Conservation (phyloP, 1,284 basidiomycete species). For the Boletus sp. region DNA sequence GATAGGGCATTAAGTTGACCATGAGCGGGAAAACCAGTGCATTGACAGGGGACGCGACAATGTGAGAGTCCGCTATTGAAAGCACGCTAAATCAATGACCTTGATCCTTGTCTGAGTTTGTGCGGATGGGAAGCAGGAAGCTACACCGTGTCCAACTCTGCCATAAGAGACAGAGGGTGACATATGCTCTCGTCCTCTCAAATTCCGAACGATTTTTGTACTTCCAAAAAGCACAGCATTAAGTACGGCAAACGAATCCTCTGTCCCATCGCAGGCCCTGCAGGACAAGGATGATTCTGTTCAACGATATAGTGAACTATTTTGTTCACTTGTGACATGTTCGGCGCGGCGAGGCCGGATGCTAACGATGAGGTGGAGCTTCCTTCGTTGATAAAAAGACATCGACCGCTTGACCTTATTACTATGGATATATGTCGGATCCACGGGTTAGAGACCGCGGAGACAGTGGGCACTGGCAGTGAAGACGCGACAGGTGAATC, state of each 20-base stretch:
- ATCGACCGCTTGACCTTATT: not conserved
- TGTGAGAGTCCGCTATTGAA: not conserved
- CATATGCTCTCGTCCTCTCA: slow-evolving; percentile 1
- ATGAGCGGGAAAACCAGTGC: not conserved
- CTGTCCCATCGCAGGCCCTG: too few species aligned
- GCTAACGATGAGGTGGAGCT: not conserved
- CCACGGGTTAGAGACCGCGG: not conserved
- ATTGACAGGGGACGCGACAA: not conserved
- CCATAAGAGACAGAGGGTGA: not conserved
- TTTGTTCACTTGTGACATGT: not conserved
- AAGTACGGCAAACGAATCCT: not conserved
- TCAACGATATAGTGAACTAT: not conserved
- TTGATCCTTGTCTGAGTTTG: not conserved
- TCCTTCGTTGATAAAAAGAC: not conserved
- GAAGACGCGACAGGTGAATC: not conserved
- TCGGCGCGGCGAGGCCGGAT: not conserved
- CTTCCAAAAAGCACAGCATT: not conserved
- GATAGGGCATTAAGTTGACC: not conserved
- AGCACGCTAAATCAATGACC: not conserved
- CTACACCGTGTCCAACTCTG: not conserved
- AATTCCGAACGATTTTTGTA: not conserved
- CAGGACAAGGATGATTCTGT: not conserved
- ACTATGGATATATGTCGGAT: not conserved
- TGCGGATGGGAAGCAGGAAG: not conserved
- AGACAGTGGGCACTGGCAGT: not conserved